phyloP scores from a whole-genome alignment of 768 basidiomycete species.

The Pilatotrama ljubarskyi region DNA sequence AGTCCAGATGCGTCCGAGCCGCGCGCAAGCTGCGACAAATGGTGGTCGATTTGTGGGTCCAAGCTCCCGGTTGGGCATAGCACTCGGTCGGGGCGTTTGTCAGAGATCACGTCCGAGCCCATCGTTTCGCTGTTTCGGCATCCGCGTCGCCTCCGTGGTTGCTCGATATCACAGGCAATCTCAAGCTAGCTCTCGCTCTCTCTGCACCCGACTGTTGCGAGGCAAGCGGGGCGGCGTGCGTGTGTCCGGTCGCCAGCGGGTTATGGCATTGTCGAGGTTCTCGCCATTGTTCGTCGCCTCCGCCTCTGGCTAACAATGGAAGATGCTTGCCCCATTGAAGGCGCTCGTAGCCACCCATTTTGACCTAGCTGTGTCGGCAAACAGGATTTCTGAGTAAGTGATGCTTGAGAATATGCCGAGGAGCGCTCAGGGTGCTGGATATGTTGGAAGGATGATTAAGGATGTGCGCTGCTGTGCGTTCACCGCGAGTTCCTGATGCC shows the following conservation, averaged over 20 bases:
- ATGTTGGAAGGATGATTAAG: not conserved
- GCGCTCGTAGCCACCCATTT: not conserved
- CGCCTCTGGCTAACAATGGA: not conserved
- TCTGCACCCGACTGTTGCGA: not conserved
- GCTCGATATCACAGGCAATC: not conserved
- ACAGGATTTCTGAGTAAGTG: not conserved
- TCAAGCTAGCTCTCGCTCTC: not conserved
- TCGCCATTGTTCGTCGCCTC: not conserved
- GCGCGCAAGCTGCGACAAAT: not conserved
- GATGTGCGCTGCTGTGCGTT: not conserved
- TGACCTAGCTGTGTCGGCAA: not conserved
- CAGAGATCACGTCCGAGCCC: not conserved
- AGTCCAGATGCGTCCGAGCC: not conserved
- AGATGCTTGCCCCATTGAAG: no score
- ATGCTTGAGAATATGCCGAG: not conserved
- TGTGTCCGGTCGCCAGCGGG: not conserved
- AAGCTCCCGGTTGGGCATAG: slow-evolving; percentile 2
- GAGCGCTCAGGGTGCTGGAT: not conserved
- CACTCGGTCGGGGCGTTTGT: not conserved
- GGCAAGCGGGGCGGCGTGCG: not conserved
- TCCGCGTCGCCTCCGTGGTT: not conserved
- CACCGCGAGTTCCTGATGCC: no score
- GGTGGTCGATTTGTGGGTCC: slow-evolving; percentile 11
- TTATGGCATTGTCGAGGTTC: not conserved
- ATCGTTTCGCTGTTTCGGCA: not conserved